Conservation (phyloP, 1,284 basidiomycete species). For the Apiotrichum montevideense region DNA sequence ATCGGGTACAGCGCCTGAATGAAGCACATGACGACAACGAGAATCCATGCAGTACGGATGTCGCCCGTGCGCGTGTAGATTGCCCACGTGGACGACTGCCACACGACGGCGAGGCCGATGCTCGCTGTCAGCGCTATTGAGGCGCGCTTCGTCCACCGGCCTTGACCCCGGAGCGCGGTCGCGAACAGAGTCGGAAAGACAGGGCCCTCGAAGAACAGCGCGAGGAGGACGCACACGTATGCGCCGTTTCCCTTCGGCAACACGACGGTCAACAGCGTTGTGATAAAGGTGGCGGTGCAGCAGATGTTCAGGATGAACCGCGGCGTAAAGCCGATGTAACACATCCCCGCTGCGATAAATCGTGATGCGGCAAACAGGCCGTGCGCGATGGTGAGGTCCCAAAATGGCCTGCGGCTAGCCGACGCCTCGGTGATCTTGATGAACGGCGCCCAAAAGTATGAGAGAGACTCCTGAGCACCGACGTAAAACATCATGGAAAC, state of each 20-base stretch:
- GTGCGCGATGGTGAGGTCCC: slow-evolving; percentile 30
- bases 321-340: slow-evolving; percentile 37
- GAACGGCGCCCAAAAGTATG: slow-evolving; percentile 29
- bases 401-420: slow-evolving; percentile 18
- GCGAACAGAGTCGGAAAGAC: slow-evolving; percentile 45
- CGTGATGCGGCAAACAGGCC: slow-evolving; percentile 34
- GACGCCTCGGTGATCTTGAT: slow-evolving; percentile 18
- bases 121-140: slow-evolving; percentile 15
- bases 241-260: slow-evolving; percentile 25
- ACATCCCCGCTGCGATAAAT: slow-evolving; percentile 30
- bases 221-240: slow-evolving; percentile 28
- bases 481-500: slow-evolving; percentile 36
- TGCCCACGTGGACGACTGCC: slow-evolving; percentile 32
- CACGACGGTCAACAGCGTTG: slow-evolving; percentile 27
- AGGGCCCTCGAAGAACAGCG: slow-evolving; percentile 40
- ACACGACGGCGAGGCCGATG: slow-evolving; percentile 21
- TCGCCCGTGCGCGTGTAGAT: slow-evolving; percentile 6
- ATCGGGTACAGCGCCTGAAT: slow-evolving; percentile 22
- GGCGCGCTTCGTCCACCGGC: slow-evolving; percentile 35
- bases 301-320: slow-evolving; percentile 32
- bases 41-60: slow-evolving; percentile 16
- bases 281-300: slow-evolving; percentile 31
- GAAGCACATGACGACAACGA: slow-evolving; percentile 21
- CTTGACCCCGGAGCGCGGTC: slow-evolving; percentile 37
- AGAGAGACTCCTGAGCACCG: slow-evolving; percentile 41